Evolutionary conservation across 139 green algal genomes (phyloP), one percentile per base, ranked within the genome.

Genomic region (Coelastrella sp.): DNA sequence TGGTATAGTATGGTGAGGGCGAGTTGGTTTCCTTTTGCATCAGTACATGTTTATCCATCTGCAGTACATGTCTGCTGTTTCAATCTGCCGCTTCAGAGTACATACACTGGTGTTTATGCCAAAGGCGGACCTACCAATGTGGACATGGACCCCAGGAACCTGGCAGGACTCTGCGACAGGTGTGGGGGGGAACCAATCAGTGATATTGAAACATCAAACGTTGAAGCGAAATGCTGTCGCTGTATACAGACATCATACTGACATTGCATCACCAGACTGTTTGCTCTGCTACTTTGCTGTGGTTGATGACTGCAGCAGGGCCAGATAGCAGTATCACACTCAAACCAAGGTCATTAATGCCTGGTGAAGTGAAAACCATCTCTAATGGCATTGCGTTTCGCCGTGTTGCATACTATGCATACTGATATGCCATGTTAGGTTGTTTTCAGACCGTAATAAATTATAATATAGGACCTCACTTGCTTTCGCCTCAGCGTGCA

Each of bases 31-130:
- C 35, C 35, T 49, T 49, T 49, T 49, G 35, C 35, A 49, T 49
- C 3, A 1, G 35, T 49, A 1, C 1, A 49, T 49, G 35, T 3
- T 49, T 49, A 49, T 3, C 3, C 35, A 49, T 49, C 35, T 49
- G 35, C 3, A 49, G 35, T 49, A 49, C 35, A 49, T 49, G 35
- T 3, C 14, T 1, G 11, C 63, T 70, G 12, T 70, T 70, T 1
- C 3, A 7, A 12, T 70, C 63, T 15, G 12, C 14, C 14, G 3
- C 63, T 89, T 80, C 91, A 94, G 91, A 80, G n/a, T 66, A 93
- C 88, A 7, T 95, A 94, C 92, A 94, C 94, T 19, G 94, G 95
- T 20, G 94, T 97, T 27, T 97, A 97, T 88, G 92, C 91, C 11
- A 92, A 92, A 7, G 95, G 95, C 49, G 95, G 95, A 7, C 94